Base-by-base conservation (phyloP, 2,329 filamentous ascomycete genomes). In the Stemphylium lycopersici region DNA sequence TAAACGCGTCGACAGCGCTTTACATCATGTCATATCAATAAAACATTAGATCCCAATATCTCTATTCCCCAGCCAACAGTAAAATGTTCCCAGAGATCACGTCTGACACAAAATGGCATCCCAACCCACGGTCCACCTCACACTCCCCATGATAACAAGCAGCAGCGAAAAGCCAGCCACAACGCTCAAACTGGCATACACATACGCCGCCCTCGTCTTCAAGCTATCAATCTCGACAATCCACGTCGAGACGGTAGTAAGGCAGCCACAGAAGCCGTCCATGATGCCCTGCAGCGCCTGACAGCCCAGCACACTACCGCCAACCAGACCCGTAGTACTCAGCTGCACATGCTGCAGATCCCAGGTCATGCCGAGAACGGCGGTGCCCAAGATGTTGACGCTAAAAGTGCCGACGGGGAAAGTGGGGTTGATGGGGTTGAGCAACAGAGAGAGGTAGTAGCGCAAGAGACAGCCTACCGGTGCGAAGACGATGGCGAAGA, bases 331-430 rank as follows among this genome's bases (percentile, higher is more conserved):
- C 0, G 81, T 83, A 0, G 81, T 82, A 6, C 73, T 65, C 1
- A 78, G 72, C n/a, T 62, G 54, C 0, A 84, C 79, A 67, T 91
- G 91, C 60, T 91, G 90, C 45, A 96, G 77, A 68, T 96, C 90
- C 79, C 85, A 96, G 26, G 86, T 84, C 82, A 91, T 87, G 12
- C 85, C 92, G 44, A 96, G 74, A 13, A 96, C 75, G 0, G 83
- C 83, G 0, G 90, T 92, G 4, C 93, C 93, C 12, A 88, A 72
- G 4, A 96, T 80, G 67, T 98, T 98, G 24, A 89, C 91, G 0
- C 79, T 77, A 66, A 97, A 96, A 0, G 93, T 98, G 2, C 93
- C 93, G 0, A 97, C 74, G 0, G 93, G 93, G 62, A 97, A 97
- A 0, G 82, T 77, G 0, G 85, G 74, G 0, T 86, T 63, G 16